A percentile compares a stretch with the other conserved stretches of the same genome.
These are phyloP conservation scores for Flaveria linearis DNA, from an alignment of 129 eudicot genomes.

Conservation along the genomic window DNA sequence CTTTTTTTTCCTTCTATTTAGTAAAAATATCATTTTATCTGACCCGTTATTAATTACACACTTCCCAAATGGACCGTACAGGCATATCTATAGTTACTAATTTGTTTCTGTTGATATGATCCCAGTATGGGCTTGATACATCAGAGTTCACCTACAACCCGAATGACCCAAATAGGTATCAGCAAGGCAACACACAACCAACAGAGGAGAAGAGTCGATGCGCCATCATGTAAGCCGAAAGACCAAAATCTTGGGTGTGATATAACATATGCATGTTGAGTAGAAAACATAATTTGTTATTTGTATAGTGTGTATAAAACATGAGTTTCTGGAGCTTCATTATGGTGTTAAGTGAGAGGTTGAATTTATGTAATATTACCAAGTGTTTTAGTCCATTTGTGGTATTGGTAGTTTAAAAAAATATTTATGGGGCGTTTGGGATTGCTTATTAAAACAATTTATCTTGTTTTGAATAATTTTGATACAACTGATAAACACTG, in stretches of 20 bases:
- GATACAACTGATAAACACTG: background rate
- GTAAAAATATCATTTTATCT: background rate
- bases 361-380: background rate
- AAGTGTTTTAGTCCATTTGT: constrained; percentile 17
- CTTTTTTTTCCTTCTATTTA: background rate
- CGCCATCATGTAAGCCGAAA: constrained; percentile 59
- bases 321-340: constrained; percentile 18
- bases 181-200: constrained; percentile 55
- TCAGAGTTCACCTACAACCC: constrained; percentile 96
- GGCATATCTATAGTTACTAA: background rate
- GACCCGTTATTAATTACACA: background rate
- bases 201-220: constrained; percentile 69
- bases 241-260: background rate
- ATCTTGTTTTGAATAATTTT: background rate
- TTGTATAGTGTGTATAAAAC: constrained; percentile 23
- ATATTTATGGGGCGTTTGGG: background rate
- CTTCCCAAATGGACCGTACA: background rate
- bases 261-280: constrained; percentile 6
- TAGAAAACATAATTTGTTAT: background rate
- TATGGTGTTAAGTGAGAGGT: constrained; percentile 8
- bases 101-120: constrained; percentile 9
- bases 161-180: constrained; percentile 62
- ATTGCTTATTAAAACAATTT: background rate
- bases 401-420: constrained; percentile 10
- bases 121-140: constrained; percentile 89